A percentile compares a stretch with the other conserved stretches of the same genome.
These are phyloP conservation scores for Scheffersomyces insectosa DNA, from an alignment of 1,139 yeast genomes.

Conservation along the genomic window DNA sequence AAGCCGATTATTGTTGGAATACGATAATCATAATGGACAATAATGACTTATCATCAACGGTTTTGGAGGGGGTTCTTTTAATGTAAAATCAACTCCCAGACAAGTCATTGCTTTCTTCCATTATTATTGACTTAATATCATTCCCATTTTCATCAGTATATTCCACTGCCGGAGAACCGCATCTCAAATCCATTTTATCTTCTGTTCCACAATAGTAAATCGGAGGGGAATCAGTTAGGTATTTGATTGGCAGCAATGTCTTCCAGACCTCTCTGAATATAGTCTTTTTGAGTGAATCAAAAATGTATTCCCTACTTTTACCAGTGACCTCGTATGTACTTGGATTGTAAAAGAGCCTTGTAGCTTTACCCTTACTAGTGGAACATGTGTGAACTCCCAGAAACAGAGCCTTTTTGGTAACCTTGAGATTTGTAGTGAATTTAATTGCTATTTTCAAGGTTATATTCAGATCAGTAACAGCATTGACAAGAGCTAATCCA, in stretches of 20 bases:
- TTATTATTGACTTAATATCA: background rate
- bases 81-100: no score
- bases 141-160: constrained; percentile 1
- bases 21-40: constrained; percentile 17
- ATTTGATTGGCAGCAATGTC: constrained; percentile 8
- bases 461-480: background rate
- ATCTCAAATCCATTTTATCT: constrained; percentile 15
- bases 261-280: constrained; percentile 12
- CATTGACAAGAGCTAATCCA: background rate
- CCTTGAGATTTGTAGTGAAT: constrained; percentile 3
- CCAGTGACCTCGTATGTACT: constrained; percentile 11
- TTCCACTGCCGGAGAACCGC: constrained; percentile 7
- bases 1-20: constrained; percentile 2
- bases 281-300: constrained; percentile 5
- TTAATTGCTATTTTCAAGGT: background rate
- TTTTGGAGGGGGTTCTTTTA: background rate
- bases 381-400: constrained; percentile 17
- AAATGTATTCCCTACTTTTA: constrained; percentile 8
- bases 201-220: constrained; percentile 19
- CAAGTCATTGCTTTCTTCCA: no score
- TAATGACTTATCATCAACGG: constrained; percentile 4
- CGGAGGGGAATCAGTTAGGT: constrained; percentile 13
- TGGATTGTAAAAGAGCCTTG: constrained; percentile 19
- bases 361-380: constrained; percentile 11
- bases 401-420: constrained; percentile 8